phyloP scores from a whole-genome alignment of 2,329 filamentous ascomycete genomes.

The Zymoseptoria crescenta region DNA sequence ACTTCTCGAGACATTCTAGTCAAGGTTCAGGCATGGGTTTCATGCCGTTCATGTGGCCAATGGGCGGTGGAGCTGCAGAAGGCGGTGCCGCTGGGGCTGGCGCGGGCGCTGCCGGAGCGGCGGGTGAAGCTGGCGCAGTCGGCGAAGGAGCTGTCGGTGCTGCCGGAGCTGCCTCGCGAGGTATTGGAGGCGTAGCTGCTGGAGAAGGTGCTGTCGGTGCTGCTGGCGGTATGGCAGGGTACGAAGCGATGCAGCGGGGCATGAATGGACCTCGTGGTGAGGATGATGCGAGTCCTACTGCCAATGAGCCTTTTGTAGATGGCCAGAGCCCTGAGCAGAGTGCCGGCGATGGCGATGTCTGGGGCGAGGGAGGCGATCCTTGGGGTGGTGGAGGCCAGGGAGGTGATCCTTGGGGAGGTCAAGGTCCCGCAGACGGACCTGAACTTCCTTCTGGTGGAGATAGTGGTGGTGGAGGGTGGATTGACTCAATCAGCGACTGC shows the following conservation, averaged over 20 bases:
- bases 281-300: constrained; percentile 29
- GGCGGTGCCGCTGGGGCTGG: constrained; percentile 33
- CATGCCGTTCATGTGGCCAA: constrained; percentile 47
- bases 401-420: constrained; percentile 25
- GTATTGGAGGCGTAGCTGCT: constrained; percentile 31
- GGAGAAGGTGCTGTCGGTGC: constrained; percentile 37
- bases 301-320: constrained; percentile 21
- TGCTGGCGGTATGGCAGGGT: constrained; percentile 54
- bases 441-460: constrained; percentile 25
- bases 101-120: constrained; percentile 32
- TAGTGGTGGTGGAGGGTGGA: constrained; percentile 18
- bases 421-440: constrained; percentile 29
- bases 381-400: constrained; percentile 15
- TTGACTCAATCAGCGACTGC: constrained; percentile 14
- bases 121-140: constrained; percentile 30
- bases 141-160: constrained; percentile 31
- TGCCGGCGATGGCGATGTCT: constrained; percentile 4
- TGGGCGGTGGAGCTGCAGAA: constrained; percentile 25
- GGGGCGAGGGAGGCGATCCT: constrained; percentile 9
- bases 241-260: constrained; percentile 54
- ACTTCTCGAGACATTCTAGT: constrained; percentile 55
- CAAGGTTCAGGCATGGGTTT: constrained; percentile 38
- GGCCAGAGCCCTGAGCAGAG: constrained; percentile 7
- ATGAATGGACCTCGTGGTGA: constrained; percentile 27
- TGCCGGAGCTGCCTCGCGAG: constrained; percentile 29